These are phyloP conservation scores for Pholiota conissans DNA, from an alignment of 768 basidiomycete species.

Conservation along the genomic window DNA sequence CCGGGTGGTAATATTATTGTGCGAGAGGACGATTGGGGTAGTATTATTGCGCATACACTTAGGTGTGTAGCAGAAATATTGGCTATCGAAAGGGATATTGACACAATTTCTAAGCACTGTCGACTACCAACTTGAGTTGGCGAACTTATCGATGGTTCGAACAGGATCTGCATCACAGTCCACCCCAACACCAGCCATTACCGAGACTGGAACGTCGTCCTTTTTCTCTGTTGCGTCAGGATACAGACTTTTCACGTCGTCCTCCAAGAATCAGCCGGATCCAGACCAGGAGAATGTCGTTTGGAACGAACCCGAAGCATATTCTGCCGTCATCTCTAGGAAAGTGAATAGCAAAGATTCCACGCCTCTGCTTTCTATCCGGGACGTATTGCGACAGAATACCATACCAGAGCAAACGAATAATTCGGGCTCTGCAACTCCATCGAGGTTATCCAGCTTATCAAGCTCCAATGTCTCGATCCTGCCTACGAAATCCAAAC, in stretches of 20 bases:
- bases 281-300: constrained; percentile 58
- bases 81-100: constrained; percentile 1
- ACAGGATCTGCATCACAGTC: constrained; percentile 19
- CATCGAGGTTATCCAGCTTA: constrained; percentile 16
- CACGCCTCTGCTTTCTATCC: constrained; percentile 54
- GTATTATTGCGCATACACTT: constrained; percentile 75
- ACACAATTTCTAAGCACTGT: constrained; percentile 41
- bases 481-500: constrained; percentile 21
- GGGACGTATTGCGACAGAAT: constrained; percentile 63
- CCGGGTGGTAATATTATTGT: constrained; percentile 70
- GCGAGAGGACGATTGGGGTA: constrained; percentile 73
- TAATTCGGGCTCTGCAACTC: constrained; percentile 1
- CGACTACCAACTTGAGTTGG: constrained; percentile 57
- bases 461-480: constrained; percentile 16
- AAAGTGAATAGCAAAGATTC: constrained; percentile 66
- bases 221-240: constrained; percentile 49
- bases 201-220: constrained; percentile 38
- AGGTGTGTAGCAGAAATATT: constrained; percentile 40
- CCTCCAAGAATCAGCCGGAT: constrained; percentile 44
- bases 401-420: constrained; percentile 26
- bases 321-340: constrained; percentile 57
- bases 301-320: constrained; percentile 64
- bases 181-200: constrained; percentile 22
- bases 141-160: constrained; percentile 35
- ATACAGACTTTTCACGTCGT: constrained; percentile 48